Conservation (phyloP, 441 rosid species). For the Croton setiger region DNA sequence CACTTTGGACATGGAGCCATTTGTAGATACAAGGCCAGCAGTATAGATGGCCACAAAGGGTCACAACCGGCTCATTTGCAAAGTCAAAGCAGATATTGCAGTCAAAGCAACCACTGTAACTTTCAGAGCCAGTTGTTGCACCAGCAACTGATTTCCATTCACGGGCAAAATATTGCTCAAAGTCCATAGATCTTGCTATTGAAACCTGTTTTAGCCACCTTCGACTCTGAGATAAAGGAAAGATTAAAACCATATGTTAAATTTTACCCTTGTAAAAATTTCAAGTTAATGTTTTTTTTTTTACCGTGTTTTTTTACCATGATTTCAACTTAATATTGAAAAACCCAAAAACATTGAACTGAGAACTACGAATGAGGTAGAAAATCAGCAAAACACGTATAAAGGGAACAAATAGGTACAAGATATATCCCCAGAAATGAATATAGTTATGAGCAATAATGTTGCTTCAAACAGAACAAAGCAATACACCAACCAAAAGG, state of each 20-base stretch:
- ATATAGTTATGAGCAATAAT: conserved; percentile 12
- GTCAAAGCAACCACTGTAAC: conserved; percentile 51
- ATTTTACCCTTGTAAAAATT: background rate
- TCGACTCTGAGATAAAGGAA: conserved; percentile 18
- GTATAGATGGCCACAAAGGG: conserved; percentile 88
- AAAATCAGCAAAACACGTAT: background rate
- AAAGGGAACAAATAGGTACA: background rate
- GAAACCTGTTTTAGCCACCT: conserved; percentile 7
- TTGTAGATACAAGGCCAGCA: conserved; percentile 96
- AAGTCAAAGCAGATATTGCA: conserved; percentile 83
- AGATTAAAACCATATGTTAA: conserved; percentile 15
- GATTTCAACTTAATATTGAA: background rate
- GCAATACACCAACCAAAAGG: conserved; percentile 14
- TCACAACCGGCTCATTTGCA: conserved; percentile 75
- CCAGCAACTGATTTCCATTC: conserved; percentile 48
- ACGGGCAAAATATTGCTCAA: conserved; percentile 41
- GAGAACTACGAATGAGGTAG: too few relatives aligned
- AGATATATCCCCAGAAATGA: background rate
- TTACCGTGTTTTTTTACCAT: too few relatives aligned
- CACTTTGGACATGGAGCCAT: conserved; percentile 79
- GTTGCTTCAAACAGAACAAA: conserved; percentile 1
- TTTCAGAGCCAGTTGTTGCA: conserved; percentile 35
- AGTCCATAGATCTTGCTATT: conserved; percentile 34
- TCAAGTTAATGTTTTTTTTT: background rate
- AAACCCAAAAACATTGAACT: background rate